Base-by-base conservation (phyloP, 805 yeast genomes). In the Isabelozyma gotoi region DNA sequence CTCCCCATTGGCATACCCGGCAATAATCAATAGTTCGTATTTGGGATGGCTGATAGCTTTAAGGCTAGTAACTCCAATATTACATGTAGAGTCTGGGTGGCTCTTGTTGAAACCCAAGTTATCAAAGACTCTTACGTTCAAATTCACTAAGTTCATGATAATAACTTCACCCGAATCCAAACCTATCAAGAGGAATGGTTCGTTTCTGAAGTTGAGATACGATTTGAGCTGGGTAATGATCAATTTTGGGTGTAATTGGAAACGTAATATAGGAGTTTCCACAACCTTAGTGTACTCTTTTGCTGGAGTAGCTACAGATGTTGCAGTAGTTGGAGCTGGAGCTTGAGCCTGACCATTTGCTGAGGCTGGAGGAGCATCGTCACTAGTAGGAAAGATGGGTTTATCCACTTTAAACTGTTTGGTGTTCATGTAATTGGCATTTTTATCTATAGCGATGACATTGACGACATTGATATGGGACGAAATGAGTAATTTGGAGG, bases 121-220 rank as follows among this genome's bases (percentile, higher is more conserved):
- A 73, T 60, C 41, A 72, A 77, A 39, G 59, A 65, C 34, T 71
- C 77, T 39, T 80, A 73, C 49, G 57, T 67, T 45, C 56, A 68
- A 49, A 64, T 73, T 45, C 61, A 58, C 46, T 57, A 84, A 76
- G 49, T 84, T 85, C 29, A 82, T 47, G 75, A 88, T 73, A 5
- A 85, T 48, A 2, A 85, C 59, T 51, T 82, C 88, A n/a, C 92
- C 89, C 1, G 81, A 64, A 15, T 83, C 77, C 48, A 81, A 76
- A 1, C 92, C 94, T 15, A 83, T 49, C 2, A 81, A 62, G 5
- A 82, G 67, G 40, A 82, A 82, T 6, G 85, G 63, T 31, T 65
- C 65, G 20, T 55, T 50, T 6, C 56, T 35, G 3, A 55, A 41
- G 17, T 52, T 51, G 7, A 58, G 52, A 41, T 68, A 66, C 2